Percentiles rank a stretch among this genome's conserved stretches.
These are phyloP conservation scores for Penicillium roqueforti DNA, from an alignment of 495 filamentous ascomycete genomes.

Conservation along the genomic window DNA sequence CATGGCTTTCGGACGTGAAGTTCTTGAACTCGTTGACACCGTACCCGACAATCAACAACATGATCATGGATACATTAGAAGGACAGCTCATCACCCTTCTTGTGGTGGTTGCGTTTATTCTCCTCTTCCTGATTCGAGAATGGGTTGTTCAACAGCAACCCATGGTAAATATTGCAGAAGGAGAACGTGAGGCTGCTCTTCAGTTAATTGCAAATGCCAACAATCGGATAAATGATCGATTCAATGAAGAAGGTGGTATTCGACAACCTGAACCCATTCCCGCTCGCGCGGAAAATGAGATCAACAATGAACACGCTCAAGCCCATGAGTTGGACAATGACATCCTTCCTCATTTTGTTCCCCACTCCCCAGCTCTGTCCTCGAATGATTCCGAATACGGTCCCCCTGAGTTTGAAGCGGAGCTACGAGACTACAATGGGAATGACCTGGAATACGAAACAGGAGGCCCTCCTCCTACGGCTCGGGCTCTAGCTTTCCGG, in stretches of 20 bases:
- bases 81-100: constrained; percentile 88
- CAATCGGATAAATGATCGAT: constrained; percentile 25
- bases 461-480: neutral
- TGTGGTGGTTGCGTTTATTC: constrained; percentile 86
- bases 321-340: constrained; percentile 18
- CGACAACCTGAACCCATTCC: constrained; percentile 5
- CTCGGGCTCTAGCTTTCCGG: constrained; percentile 44
- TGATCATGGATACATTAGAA: constrained; percentile 80
- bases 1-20: constrained; percentile 64
- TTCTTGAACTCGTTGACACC: constrained; percentile 71
- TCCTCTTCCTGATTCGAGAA: constrained; percentile 93
- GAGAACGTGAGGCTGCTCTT: constrained; percentile 45
- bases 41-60: constrained; percentile 67
- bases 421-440: neutral
- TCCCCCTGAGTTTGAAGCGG: constrained; percentile 9
- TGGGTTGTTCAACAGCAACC: constrained; percentile 98
- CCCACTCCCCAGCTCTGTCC: constrained; percentile 23
- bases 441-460: neutral
- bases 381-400: constrained; percentile 25
- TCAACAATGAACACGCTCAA: constrained; percentile 14
- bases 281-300: constrained; percentile 8
- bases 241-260: constrained; percentile 9
- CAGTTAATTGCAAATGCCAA: constrained; percentile 42
- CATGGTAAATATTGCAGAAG: constrained; percentile 55
- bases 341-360: constrained; percentile 1